phyloP scores from a whole-genome alignment of 257 asterid genomes.

The Lithospermum erythrorhizon region DNA sequence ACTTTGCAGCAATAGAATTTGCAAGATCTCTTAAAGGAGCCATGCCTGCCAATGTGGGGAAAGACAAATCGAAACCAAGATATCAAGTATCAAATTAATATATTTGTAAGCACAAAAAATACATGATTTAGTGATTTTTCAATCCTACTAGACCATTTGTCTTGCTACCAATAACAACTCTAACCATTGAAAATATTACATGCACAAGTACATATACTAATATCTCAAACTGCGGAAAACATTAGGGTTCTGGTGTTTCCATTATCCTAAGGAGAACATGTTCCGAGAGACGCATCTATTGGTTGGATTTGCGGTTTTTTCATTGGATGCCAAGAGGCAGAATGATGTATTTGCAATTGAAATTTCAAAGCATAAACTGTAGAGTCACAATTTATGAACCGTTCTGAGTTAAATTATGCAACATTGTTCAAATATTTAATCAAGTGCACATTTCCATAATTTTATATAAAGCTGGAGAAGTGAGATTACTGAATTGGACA shows the following conservation, averaged over 20 bases:
- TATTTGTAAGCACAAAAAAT: background rate
- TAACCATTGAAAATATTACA: no score
- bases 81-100: background rate
- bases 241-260: no score
- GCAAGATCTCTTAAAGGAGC: constrained; percentile 66
- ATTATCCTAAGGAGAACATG: background rate
- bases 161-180: background rate
- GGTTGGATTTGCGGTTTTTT: background rate
- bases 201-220: background rate
- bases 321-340: background rate
- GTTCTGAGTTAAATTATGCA: background rate
- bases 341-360: no score
- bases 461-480: constrained; percentile 3
- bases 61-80: background rate
- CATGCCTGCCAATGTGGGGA: constrained; percentile 51
- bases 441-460: background rate
- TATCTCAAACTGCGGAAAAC: no score
- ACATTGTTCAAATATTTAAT: background rate
- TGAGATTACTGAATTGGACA: constrained; percentile 69
- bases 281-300: background rate
- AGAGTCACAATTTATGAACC: no score
- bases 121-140: background rate
- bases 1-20: constrained; percentile 57
- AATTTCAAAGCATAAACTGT: background rate
- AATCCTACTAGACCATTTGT: background rate